These are phyloP conservation scores for Adansonia madagascariensis DNA, from an alignment of 441 rosid genomes.

Conservation along the genomic window DNA sequence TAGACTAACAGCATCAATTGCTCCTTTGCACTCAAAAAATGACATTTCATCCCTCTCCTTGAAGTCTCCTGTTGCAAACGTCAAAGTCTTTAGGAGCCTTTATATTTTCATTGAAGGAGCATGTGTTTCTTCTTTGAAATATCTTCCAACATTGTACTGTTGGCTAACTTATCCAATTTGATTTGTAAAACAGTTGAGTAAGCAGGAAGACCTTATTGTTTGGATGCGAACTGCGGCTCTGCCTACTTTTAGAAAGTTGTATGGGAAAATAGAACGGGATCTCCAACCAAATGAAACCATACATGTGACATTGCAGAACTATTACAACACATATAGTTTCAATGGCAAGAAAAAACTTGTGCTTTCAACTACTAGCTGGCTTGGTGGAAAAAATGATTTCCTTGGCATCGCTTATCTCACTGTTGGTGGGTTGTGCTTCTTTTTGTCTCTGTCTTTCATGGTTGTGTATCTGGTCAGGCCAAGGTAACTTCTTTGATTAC, in stretches of 20 bases:
- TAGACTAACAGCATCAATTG: background rate
- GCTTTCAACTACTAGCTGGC: constrained; percentile 86
- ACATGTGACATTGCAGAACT: constrained; percentile 53
- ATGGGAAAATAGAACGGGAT: constrained; percentile 86
- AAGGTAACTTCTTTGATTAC: constrained; percentile 49
- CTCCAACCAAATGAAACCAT: constrained; percentile 55
- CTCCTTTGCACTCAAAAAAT: background rate
- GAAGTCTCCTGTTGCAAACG: background rate
- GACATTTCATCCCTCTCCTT: background rate
- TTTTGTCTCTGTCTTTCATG: constrained; percentile 77
- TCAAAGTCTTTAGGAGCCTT: background rate
- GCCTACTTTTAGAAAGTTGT: constrained; percentile 90
- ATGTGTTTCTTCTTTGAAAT: background rate
- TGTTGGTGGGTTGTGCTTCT: constrained; percentile 82
- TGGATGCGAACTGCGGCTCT: constrained; percentile 99
- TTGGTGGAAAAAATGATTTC: constrained; percentile 86
- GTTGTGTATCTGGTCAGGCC: constrained; percentile 83
- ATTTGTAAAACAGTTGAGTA: constrained; percentile 60
- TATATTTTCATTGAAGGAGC: background rate
- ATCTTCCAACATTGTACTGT: constrained; percentile 9
- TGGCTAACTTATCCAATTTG: constrained; percentile 20
- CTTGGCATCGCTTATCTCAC: constrained; percentile 84
- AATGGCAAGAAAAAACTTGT: constrained; percentile 82
- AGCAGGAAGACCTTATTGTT: constrained; percentile 90
- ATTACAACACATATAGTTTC: constrained; percentile 84